Base-by-base conservation (phyloP, 1,284 basidiomycete species). In the Phellinidium pouzarii region DNA sequence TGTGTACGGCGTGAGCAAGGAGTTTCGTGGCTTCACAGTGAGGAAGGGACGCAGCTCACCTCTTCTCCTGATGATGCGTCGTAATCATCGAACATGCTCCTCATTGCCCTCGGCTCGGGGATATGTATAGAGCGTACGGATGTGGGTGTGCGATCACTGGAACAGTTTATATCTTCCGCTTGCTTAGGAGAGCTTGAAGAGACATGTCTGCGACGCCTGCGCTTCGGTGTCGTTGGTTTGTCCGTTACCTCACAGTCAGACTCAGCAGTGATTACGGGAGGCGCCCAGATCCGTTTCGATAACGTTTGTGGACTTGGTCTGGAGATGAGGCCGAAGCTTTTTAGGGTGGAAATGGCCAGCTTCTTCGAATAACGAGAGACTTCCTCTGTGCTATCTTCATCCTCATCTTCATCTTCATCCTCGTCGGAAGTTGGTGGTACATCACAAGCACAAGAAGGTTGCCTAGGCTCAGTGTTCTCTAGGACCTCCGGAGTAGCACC, bases 31-130 rank as follows among this genome's bases (percentile, higher is more conserved):
- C 19, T n/a, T 17, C 14, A 17, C n/a, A 17, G 19, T 20, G 37
- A 34, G 14, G 27, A 46, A 22, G 7, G 34, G 26, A 29, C 11
- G n/a, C 14, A 23, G 11, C 4, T 34, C 27, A 50, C 48, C 22
- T 55, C 53, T 47, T 55, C 53, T 4, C 53, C 53, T 9, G 53
- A 54, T 19, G 52, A 53, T 36, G 41, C 52, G 25, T 53, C 52
- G 23, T 43, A 53, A 37, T 53, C 52, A 43, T 53, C 52, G 27
- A 53, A 53, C 23, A 48, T 36, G 22, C 52, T 44, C 38, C 38
- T 48, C 45, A 36, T 42, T 20, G 42, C 52, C n/a, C 23, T 43
- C 2, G 52, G 36, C 31, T 49, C 40, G 27, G 48, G 37, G 11
- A 41, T 36, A 8, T 26, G 47, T 14, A 44, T 38, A 22, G 52